Base-by-base conservation (phyloP, 2,329 filamentous ascomycete species). In the Chaetomium sp. region DNA sequence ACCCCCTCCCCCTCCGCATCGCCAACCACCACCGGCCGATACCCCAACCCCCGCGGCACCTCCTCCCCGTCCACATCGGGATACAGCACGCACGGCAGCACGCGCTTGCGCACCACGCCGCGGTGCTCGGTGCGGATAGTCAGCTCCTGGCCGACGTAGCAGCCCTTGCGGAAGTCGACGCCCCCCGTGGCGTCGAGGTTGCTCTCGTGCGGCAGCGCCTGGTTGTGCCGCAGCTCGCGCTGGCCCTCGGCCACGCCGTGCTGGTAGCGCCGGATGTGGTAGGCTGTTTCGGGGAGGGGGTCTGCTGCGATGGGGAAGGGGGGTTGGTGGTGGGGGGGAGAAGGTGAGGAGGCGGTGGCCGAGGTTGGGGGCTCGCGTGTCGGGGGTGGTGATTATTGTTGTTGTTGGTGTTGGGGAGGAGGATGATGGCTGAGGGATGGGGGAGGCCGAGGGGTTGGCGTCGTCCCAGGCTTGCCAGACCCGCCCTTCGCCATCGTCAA, bases 111-210 rank as follows among this genome's bases (percentile, higher is more conserved):
- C 49, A 99, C 92, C 19, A 99, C 92, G 25, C 95, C 95, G 13
- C 90, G 93, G 78, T 99, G 95, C 75, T 93, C 90, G 1, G 95
- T 99, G 50, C 95, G 89, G 69, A 98, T 97, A 1, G 95, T 98
- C 68, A 99, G 84, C 77, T 99, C 95, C 78, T 99, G 95, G 0
- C 95, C 95, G 8, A 98, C 87, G 77, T 99, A 99, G 78, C 95
- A 99, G 8, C 95, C 95, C 80, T 99, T 99, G 74, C 87, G 87
- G 80, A 95, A 99, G 78, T 97, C 92, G 70, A 99, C 89, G 29
- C 87, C 95, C 56, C 86, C 85, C 83, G 91, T 91, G 65, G 91
- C 79, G 77, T 99, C 95, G 75, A 98, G 84, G 75, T 97, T 97
- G 74, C 84, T 89, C 78, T 98, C 94, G 76, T 93, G 89, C 1